Conservation (phyloP, 1,139 yeast genomes). For the Saccharomyces hybrid region DNA sequence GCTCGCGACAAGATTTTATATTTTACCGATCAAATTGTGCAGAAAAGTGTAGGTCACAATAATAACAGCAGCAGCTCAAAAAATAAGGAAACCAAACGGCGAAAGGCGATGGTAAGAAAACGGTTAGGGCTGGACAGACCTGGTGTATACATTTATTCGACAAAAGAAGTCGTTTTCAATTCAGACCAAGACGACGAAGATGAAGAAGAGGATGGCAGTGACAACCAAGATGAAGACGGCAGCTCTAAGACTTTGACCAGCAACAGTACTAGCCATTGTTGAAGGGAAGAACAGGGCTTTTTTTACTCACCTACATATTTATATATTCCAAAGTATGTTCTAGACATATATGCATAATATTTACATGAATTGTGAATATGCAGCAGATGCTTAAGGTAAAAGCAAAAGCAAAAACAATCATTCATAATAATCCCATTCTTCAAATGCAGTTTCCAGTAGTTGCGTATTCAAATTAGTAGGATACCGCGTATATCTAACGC, state of each 20-base stretch:
- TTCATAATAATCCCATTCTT: conserved; percentile 22
- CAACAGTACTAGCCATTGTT: neutral
- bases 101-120: conserved; percentile 21
- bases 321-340: neutral
- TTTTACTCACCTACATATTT: neutral
- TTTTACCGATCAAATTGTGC: neutral
- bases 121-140: conserved; percentile 26
- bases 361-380: conserved; percentile 1
- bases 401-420: neutral
- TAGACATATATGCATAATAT: neutral
- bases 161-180: conserved; percentile 46
- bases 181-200: conserved; percentile 21
- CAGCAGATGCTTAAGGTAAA: no score
- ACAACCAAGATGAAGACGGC: neutral
- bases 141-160: conserved; percentile 48
- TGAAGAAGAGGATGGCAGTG: neutral
- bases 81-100: conserved; percentile 22
- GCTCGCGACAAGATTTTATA: neutral
- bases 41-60: conserved; percentile 6
- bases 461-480: conserved; percentile 22
- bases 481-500: conserved; percentile 22
- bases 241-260: neutral
- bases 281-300: neutral
- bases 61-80: neutral
- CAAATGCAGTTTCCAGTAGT: conserved; percentile 22